Evolutionary conservation across 1,284 basidiomycete genomes (phyloP).

Genomic region (Ustanciosporium gigantosporum): DNA sequence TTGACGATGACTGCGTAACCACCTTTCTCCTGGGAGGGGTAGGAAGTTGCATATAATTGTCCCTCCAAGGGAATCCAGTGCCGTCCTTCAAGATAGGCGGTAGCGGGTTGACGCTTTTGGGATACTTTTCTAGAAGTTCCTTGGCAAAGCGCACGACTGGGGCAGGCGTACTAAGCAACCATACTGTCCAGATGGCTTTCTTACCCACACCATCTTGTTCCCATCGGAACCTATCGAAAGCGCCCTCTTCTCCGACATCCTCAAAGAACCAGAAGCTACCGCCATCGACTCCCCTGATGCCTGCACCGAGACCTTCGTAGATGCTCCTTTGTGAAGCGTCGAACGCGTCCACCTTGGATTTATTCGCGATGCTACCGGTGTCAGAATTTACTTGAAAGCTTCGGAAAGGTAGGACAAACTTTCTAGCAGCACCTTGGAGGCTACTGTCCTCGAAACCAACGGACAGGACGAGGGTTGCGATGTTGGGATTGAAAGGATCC

Average conservation of each 20-base stretch:
- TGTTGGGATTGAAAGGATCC: conserved; percentile 23
- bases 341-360: conserved; percentile 14
- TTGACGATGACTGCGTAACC: neutral
- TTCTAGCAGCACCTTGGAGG: conserved; percentile 18
- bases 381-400: conserved; percentile 21
- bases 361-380: conserved; percentile 7
- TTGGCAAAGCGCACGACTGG: conserved; percentile 22
- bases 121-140: conserved; percentile 24
- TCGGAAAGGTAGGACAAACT: conserved; percentile 39
- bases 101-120: conserved; percentile 7
- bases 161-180: conserved; percentile 37
- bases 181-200: conserved; percentile 44
- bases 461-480: conserved; percentile 35
- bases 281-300: conserved; percentile 30
- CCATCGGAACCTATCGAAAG: conserved; percentile 25
- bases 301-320: conserved; percentile 36
- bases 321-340: conserved; percentile 21
- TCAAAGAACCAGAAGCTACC: conserved; percentile 49
- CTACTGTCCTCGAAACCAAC: conserved; percentile 14
- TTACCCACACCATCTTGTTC: conserved; percentile 18
- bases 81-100: conserved; percentile 23
- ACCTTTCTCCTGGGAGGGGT: neutral
- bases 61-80: conserved; percentile 28
- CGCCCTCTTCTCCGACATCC: conserved; percentile 37
- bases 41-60: conserved; percentile 9